These are phyloP conservation scores for Diplogelasinospora grovesii DNA, from an alignment of 495 filamentous ascomycete species.

Conservation along the genomic window DNA sequence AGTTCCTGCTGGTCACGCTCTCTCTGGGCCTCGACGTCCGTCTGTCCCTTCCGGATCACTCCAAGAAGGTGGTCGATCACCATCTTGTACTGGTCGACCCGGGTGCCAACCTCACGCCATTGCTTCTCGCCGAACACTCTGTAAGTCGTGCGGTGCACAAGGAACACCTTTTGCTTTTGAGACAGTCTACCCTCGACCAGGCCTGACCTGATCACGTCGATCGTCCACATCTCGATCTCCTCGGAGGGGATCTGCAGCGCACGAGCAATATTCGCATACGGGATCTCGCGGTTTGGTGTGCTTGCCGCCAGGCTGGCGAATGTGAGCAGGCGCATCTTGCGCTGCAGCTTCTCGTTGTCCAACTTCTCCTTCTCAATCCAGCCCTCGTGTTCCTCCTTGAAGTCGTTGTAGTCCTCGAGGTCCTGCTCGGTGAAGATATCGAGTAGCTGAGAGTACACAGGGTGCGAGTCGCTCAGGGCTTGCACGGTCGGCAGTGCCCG, in stretches of 20 bases:
- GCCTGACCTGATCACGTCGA: slow-evolving; percentile 91
- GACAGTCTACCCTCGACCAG: slow-evolving; percentile 92
- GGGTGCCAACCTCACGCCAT: slow-evolving; percentile 86
- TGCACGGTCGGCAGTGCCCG: slow-evolving; percentile 80
- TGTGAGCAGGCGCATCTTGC: slow-evolving; percentile 93
- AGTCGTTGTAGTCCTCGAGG: slow-evolving; percentile 91
- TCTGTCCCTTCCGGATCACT: slow-evolving; percentile 71
- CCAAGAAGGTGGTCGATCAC: slow-evolving; percentile 67
- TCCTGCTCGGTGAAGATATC: slow-evolving; percentile 92
- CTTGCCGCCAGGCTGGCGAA: slow-evolving; percentile 82
- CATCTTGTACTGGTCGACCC: slow-evolving; percentile 82
- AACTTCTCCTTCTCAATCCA: slow-evolving; percentile 68
- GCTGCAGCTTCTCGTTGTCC: slow-evolving; percentile 55
- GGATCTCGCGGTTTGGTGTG: slow-evolving; percentile 71
- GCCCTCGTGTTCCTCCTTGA: slow-evolving; percentile 73
- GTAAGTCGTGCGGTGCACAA: slow-evolving; percentile 91
- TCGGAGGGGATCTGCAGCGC: slow-evolving; percentile 71
- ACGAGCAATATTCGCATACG: slow-evolving; percentile 74
- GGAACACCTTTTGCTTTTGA: slow-evolving; percentile 83
- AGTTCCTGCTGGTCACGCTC: slow-evolving; percentile 52
- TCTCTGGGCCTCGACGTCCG: slow-evolving; percentile 52
- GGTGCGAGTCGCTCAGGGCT: slow-evolving; percentile 74
- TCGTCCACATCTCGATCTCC: slow-evolving; percentile 96
- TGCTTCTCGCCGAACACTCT: slow-evolving; percentile 96
- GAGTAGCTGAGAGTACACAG: slow-evolving; percentile 78